Evolutionary conservation across 1,284 basidiomycete genomes (phyloP), one percentile per base, ranked within the genome.

Genomic region (Peniophora sp.): DNA sequence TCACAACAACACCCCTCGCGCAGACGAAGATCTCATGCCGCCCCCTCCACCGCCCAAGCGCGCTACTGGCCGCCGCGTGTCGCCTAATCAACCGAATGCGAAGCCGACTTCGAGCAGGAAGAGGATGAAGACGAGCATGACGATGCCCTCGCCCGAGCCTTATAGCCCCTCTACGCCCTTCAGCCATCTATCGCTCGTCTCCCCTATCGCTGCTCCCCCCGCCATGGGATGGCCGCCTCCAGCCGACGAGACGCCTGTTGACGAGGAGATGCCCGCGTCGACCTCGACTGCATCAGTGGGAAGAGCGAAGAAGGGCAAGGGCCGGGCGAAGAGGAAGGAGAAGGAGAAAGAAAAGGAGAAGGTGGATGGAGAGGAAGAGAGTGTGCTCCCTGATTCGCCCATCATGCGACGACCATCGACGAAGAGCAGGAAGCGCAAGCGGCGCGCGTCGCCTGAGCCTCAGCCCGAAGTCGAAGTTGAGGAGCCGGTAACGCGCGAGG

Each of bases 21-120:
- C 59, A 23, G 67, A 68, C 12, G 27, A 32, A 32, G 27, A 32
- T 32, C 18, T 41, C n/a, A 75, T 74, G 73, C 73, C 72, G 11
- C 72, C 72, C 9, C 75, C 75, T 55, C 73, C 69, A 6, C 61
- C 63, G 8, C 61, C 67, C 24, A 65, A 70, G 12, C 53, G 66
- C 69, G 1, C 71, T 66, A n/a, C n/a, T n/a, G 3, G 67, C 68
- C 15, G 54, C 68, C 42, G 63, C 63, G 3, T 62, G 66, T 41
- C 58, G n/a, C 32, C 57, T 50, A 3, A 41, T n/a, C 27, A 32
- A 12, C 27, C 54, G 36, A 53, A 52, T 32, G 27, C 27, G 6
- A 32, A 32, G 52, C 44, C 47, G 11, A 51, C 45, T 35, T 39
- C 48, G 24, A 42, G 39, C 47, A 2, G 44, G 54, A 43, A 62